Conservation (phyloP, 108 stramenopile species). For the Skeletonema tropicum region DNA sequence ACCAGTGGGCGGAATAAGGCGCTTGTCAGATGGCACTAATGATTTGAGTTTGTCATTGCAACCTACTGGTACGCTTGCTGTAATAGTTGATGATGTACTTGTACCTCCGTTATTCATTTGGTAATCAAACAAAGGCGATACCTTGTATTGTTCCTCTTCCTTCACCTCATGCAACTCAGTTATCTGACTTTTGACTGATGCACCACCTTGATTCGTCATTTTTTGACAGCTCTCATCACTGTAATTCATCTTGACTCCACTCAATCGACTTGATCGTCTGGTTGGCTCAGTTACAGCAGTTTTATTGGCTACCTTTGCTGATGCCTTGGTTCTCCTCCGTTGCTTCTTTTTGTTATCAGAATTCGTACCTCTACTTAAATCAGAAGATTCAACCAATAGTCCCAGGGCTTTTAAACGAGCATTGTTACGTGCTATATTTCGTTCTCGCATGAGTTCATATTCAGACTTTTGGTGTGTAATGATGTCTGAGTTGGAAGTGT, state of each 20-base stretch:
- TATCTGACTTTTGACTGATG: neutral
- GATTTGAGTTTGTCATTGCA: conserved; percentile 11
- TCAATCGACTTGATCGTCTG: conserved; percentile 28
- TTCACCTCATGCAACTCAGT: neutral
- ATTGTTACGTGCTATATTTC: conserved; percentile 46
- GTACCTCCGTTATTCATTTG: too few relatives aligned
- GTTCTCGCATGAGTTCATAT: conserved; percentile 45
- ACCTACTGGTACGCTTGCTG: neutral
- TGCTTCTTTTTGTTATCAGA: neutral
- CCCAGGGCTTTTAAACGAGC: conserved; percentile 36
- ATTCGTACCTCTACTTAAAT: too few relatives aligned
- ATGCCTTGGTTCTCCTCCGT: conserved; percentile 18
- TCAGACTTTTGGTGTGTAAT: conserved; percentile 23
- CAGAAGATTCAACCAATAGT: conserved; percentile 7
- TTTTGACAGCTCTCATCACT: neutral
- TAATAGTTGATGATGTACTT: neutral
- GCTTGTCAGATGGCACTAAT: conserved; percentile 32
- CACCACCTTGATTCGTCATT: neutral
- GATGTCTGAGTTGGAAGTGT: neutral
- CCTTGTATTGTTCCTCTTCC: conserved; percentile 37
- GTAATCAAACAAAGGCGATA: conserved; percentile 48
- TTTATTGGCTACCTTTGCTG: neutral
- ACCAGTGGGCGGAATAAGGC: conserved; percentile 63
- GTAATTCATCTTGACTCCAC: neutral
- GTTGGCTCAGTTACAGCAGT: conserved; percentile 1